Conservation (phyloP, 495 filamentous ascomycete genomes). For the Trichoderma orchidacearum region DNA sequence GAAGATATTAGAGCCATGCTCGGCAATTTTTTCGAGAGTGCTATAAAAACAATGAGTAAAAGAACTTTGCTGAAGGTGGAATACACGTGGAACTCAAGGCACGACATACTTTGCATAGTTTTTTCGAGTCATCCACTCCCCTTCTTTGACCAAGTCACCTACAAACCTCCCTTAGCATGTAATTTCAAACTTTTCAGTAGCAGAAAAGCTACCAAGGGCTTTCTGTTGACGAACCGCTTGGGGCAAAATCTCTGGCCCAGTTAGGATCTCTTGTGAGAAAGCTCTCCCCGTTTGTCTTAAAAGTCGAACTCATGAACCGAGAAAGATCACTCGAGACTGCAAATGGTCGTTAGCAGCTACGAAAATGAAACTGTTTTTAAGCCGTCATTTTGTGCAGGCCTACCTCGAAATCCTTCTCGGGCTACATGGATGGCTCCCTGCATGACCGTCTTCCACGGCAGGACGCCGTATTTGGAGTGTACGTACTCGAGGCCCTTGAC, state of each 20-base stretch:
- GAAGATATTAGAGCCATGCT: slow-evolving; percentile 56
- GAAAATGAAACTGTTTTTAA: not conserved
- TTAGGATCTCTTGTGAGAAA: not conserved
- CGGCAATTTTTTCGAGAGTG: slow-evolving; percentile 62
- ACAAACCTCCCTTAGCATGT: not conserved
- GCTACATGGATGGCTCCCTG: slow-evolving; percentile 62
- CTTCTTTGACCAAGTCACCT: slow-evolving; percentile 43
- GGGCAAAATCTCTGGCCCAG: slow-evolving; percentile 55
- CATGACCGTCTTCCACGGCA: slow-evolving; percentile 37
- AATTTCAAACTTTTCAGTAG: no score
- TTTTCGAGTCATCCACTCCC: slow-evolving; percentile 64
- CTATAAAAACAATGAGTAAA: slow-evolving; percentile 4
- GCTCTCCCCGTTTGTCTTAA: not conserved
- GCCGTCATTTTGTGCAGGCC: not conserved
- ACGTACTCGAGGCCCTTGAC: slow-evolving; percentile 62
- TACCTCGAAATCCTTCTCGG: slow-evolving; percentile 50
- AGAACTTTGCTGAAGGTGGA: not conserved
- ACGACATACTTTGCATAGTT: slow-evolving; percentile 50
- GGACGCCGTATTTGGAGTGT: slow-evolving; percentile 47
- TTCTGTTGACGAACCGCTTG: slow-evolving; percentile 38
- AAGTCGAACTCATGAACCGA: slow-evolving; percentile 44
- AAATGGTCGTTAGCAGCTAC: slow-evolving; percentile 1
- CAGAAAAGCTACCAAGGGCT: not conserved
- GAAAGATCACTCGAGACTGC: slow-evolving; percentile 51
- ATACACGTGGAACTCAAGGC: not conserved